Conservation (phyloP, 2,329 filamentous ascomycete species). For the Fusarium metavorans region DNA sequence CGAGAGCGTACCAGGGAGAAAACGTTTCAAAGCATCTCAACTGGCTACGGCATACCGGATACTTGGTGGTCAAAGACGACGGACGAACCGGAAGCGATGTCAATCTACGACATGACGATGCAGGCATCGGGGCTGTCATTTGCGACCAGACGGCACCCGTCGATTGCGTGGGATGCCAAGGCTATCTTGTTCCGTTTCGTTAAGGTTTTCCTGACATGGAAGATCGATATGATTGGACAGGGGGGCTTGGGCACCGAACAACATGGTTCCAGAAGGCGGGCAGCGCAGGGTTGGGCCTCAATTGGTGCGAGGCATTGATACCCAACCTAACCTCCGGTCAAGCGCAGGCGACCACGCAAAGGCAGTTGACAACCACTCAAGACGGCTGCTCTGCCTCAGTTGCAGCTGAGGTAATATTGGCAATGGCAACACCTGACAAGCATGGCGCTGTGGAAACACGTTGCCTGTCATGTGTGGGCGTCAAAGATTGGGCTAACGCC, state of each 20-base stretch:
- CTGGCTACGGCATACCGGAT: background rate
- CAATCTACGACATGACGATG: conserved; percentile 20
- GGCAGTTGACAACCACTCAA: conserved; percentile 24
- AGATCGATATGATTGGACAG: conserved; percentile 40
- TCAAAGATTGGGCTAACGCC: conserved; percentile 25
- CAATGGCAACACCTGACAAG: conserved; percentile 37
- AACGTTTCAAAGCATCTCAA: background rate
- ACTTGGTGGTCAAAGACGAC: conserved; percentile 2
- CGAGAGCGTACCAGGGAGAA: conserved; percentile 18
- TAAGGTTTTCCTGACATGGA: conserved; percentile 5
- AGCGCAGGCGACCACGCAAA: conserved; percentile 12
- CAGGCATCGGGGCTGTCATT: conserved; percentile 20
- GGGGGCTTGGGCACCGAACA: conserved; percentile 42
- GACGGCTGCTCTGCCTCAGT: conserved; percentile 22
- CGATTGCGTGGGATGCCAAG: conserved; percentile 31
- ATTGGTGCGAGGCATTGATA: conserved; percentile 55
- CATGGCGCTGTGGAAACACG: conserved; percentile 40
- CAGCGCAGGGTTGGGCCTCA: conserved; percentile 49
- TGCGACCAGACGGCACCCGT: conserved; percentile 19
- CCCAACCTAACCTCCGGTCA: conserved; percentile 48
- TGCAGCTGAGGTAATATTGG: conserved; percentile 42
- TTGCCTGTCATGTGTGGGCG: conserved; percentile 42
- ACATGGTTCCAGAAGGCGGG: conserved; percentile 34
- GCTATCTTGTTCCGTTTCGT: conserved; percentile 18
- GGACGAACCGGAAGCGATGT: conserved; percentile 20